A percentile compares a stretch with the other conserved stretches of the same genome.
Evolutionary conservation across 345 rosid species (phyloP).

Genomic region (Sonneratia alba): DNA sequence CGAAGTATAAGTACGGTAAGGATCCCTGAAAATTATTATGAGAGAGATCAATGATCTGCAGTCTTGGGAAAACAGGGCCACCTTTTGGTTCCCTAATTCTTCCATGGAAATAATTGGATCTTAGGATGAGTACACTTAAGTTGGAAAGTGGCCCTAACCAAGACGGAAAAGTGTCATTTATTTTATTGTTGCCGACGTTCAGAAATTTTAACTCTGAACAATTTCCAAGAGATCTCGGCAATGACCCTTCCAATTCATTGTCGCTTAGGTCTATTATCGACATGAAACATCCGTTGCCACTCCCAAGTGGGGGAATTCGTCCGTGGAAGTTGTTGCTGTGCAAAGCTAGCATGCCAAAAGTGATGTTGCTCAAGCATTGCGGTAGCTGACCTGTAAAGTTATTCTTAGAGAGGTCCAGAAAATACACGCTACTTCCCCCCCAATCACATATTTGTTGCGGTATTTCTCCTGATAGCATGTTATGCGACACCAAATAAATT

Average conservation of each 20-base stretch:
- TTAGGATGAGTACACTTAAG: constrained; percentile 7
- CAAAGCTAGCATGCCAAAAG: neutral
- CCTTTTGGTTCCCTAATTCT: neutral
- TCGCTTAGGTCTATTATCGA: neutral
- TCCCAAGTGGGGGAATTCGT: constrained; percentile 7
- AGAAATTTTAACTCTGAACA: rapidly evolving
- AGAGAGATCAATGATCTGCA: constrained; percentile 4
- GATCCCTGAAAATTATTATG: neutral
- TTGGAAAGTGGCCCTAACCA: neutral
- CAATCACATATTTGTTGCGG: constrained; percentile 10
- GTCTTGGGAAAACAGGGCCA: neutral
- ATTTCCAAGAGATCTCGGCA: constrained; percentile 2
- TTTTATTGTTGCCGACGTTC: constrained; percentile 3
- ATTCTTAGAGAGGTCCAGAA: constrained; percentile 17
- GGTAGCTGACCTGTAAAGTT: constrained; percentile 25
- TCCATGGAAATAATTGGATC: neutral
- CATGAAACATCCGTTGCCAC: neutral
- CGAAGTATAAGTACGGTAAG: neutral
- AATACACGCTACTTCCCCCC: neutral
- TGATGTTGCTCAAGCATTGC: constrained; percentile 17
- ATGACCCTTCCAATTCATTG: constrained; percentile 5
- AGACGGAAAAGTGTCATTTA: neutral
- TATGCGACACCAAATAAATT: constrained; percentile 6
- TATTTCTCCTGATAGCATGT: constrained; percentile 12
- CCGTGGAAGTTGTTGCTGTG: constrained; percentile 17